These are phyloP conservation scores for Penicillium sp. DNA, from an alignment of 2,329 filamentous ascomycete species.

Conservation along the genomic window DNA sequence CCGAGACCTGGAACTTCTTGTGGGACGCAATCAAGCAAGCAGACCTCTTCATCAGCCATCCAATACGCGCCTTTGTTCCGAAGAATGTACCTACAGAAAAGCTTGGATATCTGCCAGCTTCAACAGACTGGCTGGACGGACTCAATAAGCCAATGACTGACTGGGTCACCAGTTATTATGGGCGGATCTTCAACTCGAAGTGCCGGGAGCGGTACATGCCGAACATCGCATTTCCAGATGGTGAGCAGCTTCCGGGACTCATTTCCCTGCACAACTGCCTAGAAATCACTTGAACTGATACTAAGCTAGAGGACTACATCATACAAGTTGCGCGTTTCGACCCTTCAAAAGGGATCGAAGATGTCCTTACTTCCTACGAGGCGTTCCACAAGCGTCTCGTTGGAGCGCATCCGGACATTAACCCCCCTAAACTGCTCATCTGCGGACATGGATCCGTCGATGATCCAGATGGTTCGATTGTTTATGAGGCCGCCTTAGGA, in stretches of 20 bases:
- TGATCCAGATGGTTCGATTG: slow-evolving; percentile 60
- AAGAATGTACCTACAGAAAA: slow-evolving; percentile 61
- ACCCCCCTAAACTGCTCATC: slow-evolving; percentile 64
- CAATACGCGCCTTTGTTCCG: slow-evolving; percentile 71
- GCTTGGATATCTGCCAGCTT: slow-evolving; percentile 72
- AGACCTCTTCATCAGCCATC: slow-evolving; percentile 80
- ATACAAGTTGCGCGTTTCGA: slow-evolving; percentile 66
- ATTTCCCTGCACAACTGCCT: not conserved
- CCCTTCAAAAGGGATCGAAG: slow-evolving; percentile 68
- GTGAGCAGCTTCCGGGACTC: not conserved
- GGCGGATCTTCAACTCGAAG: slow-evolving; percentile 65
- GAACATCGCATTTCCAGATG: slow-evolving; percentile 27
- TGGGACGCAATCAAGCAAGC: slow-evolving; percentile 68
- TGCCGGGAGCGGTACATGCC: slow-evolving; percentile 54
- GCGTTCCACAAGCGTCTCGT: not conserved
- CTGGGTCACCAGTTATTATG: slow-evolving; percentile 71
- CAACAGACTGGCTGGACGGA: slow-evolving; percentile 74
- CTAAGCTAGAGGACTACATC: slow-evolving; percentile 62
- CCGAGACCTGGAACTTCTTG: slow-evolving; percentile 71
- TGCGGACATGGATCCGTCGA: slow-evolving; percentile 75
- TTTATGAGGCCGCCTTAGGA: slow-evolving; percentile 61
- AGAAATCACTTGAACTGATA: not conserved
- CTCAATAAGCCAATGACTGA: slow-evolving; percentile 70
- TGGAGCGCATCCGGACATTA: slow-evolving; percentile 41
- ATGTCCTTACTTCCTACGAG: slow-evolving; percentile 58